A percentile compares a stretch with the other conserved stretches of the same genome.
Conservation (phyloP, 306 rosid genomes). For the Inga laurina region DNA sequence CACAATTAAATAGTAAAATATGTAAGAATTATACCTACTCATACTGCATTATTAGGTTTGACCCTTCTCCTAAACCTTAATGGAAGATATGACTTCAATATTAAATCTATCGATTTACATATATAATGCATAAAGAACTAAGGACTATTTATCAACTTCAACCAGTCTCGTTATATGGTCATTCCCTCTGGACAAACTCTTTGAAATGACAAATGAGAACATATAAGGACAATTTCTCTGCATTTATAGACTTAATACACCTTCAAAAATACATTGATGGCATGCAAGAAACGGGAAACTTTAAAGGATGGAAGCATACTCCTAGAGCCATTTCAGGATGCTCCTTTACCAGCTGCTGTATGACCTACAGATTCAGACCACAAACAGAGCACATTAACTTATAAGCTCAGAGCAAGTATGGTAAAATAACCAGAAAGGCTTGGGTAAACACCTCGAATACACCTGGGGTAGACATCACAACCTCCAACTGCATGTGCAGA, state of each 20-base stretch:
- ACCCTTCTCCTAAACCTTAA: background rate
- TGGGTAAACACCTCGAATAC: constrained; percentile 76
- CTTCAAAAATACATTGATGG: constrained; percentile 2
- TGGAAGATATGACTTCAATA: background rate
- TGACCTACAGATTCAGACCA: constrained; percentile 53
- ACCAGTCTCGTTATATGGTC: background rate
- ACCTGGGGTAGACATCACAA: constrained; percentile 85
- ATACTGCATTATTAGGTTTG: background rate
- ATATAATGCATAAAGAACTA: constrained; percentile 11
- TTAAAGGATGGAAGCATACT: constrained; percentile 44
- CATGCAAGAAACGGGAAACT: constrained; percentile 11
- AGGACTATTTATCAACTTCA: background rate
- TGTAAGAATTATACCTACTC: background rate
- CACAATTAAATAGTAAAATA: background rate
- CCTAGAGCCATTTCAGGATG: constrained; percentile 70
- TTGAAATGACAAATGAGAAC: background rate
- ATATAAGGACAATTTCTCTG: constrained; percentile 1
- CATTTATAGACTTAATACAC: constrained; percentile 19
- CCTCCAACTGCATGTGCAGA: constrained; percentile 72
- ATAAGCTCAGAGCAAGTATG: constrained; percentile 21
- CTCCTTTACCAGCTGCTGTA: constrained; percentile 68
- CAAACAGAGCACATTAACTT: constrained; percentile 32
- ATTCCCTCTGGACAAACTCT: background rate
- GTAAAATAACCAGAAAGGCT: constrained; percentile 24
- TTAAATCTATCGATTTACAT: constrained; percentile 7